Evolutionary conservation across 2,329 filamentous ascomycete genomes (phyloP).

Genomic region (Sporothrix mexicana): DNA sequence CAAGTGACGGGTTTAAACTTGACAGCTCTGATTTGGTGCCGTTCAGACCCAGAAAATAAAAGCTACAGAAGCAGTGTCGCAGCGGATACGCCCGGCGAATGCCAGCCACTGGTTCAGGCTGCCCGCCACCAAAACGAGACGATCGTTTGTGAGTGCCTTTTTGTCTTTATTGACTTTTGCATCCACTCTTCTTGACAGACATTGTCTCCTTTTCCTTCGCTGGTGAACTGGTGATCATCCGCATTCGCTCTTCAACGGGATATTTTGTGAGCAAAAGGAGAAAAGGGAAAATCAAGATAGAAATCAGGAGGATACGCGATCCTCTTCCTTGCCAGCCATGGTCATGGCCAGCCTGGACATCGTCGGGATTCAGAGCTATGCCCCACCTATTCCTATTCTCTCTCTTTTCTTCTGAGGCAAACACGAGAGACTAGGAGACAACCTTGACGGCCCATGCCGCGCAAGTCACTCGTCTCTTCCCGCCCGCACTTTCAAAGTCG

Average conservation of each 20-base stretch:
- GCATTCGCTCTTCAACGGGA: neutral
- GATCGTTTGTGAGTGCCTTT: neutral
- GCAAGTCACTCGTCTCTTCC: neutral
- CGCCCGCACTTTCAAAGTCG: neutral
- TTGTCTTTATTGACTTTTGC: neutral
- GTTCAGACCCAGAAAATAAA: neutral
- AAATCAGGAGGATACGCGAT: constrained; percentile 8
- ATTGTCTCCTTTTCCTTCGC: neutral
- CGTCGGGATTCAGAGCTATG: neutral
- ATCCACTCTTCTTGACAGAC: neutral
- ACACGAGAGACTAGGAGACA: neutral
- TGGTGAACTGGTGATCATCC: constrained; percentile 13
- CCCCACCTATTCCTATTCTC: neutral
- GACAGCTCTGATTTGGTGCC: neutral
- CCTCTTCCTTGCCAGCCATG: neutral
- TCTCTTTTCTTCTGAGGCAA: neutral
- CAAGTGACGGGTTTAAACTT: neutral
- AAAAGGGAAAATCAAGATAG: neutral
- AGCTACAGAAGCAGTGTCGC: neutral
- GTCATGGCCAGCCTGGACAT: neutral
- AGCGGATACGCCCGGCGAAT: neutral
- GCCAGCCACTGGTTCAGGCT: constrained; percentile 12
- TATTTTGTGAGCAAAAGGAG: neutral
- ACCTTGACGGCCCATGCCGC: neutral
- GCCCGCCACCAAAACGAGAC: neutral